Base-by-base conservation (phyloP, 495 filamentous ascomycete species). In the Talaromyces thailandensis region DNA sequence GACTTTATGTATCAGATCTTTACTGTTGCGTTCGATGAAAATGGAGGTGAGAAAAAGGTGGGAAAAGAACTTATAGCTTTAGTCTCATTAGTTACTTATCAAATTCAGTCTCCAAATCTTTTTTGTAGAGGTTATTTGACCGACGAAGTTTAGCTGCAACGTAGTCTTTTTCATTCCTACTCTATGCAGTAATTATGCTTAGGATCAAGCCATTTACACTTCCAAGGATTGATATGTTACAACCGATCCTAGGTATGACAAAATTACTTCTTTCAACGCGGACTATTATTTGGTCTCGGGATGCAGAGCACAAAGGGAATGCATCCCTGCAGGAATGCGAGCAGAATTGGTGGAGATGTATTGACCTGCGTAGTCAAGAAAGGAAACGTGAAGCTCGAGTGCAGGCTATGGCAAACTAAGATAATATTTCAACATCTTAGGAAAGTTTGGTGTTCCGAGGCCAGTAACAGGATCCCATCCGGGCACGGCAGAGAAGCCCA, bases 391-490 rank as follows among this genome's bases (percentile, higher is more conserved):
- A 40, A 4, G 4, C 12, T 5, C 1, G 1, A 16, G 12, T 40
- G 35, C 14, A 16, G 9, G 5, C 4, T 56, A 60, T 12, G 71
- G 72, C 63, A 76, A 37, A 23, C 56, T 62, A 61, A 77, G 55
- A 58, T 76, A 78, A 51, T 79, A 59, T 8, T 74, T 65, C 71
- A 78, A 69, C 71, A 85, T 53, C 65, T 75, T 79, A 3, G 71
- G 69, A 65, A 76, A 85, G 61, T 81, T 80, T 2, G 82, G 81
- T 21, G 82, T 81, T 14, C 81, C 82, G 51, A 84, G 62, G 9
- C 83, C 79, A 28, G 80, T 82, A 0, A 79, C 80, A 1, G 81
- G 80, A 66, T 84, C 82, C 82, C 81, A 77, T 63, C 82, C 82
- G 64, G 73, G 62, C 4, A 75, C 75, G 25, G 80, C 79, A 11